Evolutionary conservation across 495 filamentous ascomycete species (phyloP), one percentile per base, ranked within the genome.

Genomic region (Xylaria intraflava): DNA sequence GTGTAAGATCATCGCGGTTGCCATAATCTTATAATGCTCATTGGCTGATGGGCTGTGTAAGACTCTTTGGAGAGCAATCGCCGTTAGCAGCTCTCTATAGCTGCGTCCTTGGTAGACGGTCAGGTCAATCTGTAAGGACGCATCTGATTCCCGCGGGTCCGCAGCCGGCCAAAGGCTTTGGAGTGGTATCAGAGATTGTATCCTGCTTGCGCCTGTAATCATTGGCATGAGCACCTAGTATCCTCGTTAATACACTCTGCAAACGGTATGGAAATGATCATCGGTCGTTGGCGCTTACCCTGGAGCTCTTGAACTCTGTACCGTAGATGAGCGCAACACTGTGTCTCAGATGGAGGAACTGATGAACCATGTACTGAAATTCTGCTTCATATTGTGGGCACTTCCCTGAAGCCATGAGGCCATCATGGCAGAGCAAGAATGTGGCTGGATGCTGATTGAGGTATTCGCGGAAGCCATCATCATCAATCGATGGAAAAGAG

Each of bases 391-490:
- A 5, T 3, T 41, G 10, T 27, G 40, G 9, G 36, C 12, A 16
- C 27, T 42, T 10, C 44, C 14, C 8, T 42, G 35, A 17, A 19
- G 55, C 33, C 12, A 24, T 27, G 24, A 44, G 40, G 16, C 59
- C 60, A 46, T 67, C 82, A 48, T 87, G 83, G 31, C 79, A 80
- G 78, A 89, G 82, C n/a, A 88, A 61, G 53, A 90, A 86, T 62
- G 83, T 83, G 8, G 79, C 69, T 1, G 77, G 76, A 1, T 72
- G 68, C 0, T 57, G 47, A 11, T 62, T 49, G 1, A 89, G 68
- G 63, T 86, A 85, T 1, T 70, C 49, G 9, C 59, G 42, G 61
- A 89, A 89, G 1, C 62, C 62, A 1, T 49, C 33, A 40, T 76
- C 73, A 22, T 61, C 46, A 8, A 76, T 60, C 11, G 71, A 76